Evolutionary conservation across 257 asterid species (phyloP).

Genomic region (Eustoma russellianum): DNA sequence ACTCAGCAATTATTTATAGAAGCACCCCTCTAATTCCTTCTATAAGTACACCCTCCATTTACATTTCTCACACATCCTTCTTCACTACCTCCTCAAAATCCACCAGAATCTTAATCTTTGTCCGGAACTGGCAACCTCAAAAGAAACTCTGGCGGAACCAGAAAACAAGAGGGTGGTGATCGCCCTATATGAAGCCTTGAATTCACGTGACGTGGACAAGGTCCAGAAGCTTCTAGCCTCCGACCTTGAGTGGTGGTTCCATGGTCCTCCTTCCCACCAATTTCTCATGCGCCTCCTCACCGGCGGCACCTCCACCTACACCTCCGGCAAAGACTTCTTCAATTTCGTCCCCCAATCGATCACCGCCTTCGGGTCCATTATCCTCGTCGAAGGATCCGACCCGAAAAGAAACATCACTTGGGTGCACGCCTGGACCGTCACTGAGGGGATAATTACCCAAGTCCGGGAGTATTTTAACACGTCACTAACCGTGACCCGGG

Average conservation of each 20-base stretch:
- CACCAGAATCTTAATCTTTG: too few relatives aligned
- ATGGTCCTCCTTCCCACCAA: conserved; percentile 96
- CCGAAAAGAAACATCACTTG: conserved; percentile 54
- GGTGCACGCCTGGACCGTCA: conserved; percentile 99
- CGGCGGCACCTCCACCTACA: conserved; percentile 29
- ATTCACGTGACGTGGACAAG: conserved; percentile 49
- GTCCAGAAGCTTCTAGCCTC: conserved; percentile 74
- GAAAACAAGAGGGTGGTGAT: conserved; percentile 75
- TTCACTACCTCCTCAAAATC: background rate
- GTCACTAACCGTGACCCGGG: conserved; percentile 73
- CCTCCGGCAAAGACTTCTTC: conserved; percentile 29
- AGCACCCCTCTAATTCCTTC: conserved; percentile 9
- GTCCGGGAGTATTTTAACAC: conserved; percentile 93
- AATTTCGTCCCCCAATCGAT: conserved; percentile 55
- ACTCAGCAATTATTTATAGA: background rate
- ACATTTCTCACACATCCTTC: background rate
- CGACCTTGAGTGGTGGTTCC: conserved; percentile 99
- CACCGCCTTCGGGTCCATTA: conserved; percentile 69
- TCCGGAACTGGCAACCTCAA: conserved; percentile 70
- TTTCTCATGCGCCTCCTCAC: conserved; percentile 94
- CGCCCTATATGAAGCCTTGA: conserved; percentile 99
- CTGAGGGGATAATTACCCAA: conserved; percentile 94
- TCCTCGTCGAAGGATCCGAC: conserved; percentile 81
- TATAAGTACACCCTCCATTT: conserved; percentile 5
- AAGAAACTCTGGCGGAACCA: conserved; percentile 83